Percentiles rank a stretch among this genome's conserved stretches.
Evolutionary conservation across 1,284 basidiomycete genomes (phyloP).

Genomic region (Sporisorium graminicola): DNA sequence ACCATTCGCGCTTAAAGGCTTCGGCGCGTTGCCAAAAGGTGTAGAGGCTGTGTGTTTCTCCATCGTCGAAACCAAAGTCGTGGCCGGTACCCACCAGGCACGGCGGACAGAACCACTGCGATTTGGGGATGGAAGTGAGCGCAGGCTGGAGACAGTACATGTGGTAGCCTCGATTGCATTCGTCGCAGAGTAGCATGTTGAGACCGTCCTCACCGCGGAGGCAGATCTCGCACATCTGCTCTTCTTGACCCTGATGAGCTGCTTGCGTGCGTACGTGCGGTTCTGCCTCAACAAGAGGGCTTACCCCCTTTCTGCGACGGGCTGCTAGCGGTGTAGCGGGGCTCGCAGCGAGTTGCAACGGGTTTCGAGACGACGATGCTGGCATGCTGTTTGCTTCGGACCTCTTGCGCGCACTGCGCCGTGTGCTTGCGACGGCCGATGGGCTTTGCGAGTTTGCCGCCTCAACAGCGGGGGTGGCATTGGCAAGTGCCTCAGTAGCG

Average conservation of each 20-base stretch:
- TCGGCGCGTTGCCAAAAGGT: slow-evolving; percentile 91
- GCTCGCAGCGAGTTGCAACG: slow-evolving; percentile 26
- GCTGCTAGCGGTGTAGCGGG: slow-evolving; percentile 28
- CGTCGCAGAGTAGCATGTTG: slow-evolving; percentile 95
- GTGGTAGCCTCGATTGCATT: slow-evolving; percentile 94
- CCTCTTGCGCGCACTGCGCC: slow-evolving; percentile 42
- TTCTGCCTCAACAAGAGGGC: slow-evolving; percentile 38
- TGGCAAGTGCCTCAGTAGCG: slow-evolving; percentile 30
- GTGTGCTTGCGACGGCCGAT: slow-evolving; percentile 33
- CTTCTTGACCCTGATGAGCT: slow-evolving; percentile 19
- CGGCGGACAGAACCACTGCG: slow-evolving; percentile 95
- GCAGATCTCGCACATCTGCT: slow-evolving; percentile 71
- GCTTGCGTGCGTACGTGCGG: slow-evolving; percentile 12
- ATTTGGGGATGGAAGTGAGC: slow-evolving; percentile 83
- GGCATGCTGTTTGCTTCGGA: slow-evolving; percentile 32
- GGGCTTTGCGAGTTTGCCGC: slow-evolving; percentile 28
- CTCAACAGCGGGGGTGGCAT: slow-evolving; percentile 19
- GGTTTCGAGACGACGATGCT: slow-evolving; percentile 24
- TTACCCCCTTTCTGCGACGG: slow-evolving; percentile 38
- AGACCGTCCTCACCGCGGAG: slow-evolving; percentile 86
- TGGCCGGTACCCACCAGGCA: slow-evolving; percentile 94
- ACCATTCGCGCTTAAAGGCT: slow-evolving; percentile 85
- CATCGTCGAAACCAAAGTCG: slow-evolving; percentile 98
- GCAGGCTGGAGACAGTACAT: slow-evolving; percentile 96
- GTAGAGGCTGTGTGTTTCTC: slow-evolving; percentile 91